Base-by-base conservation (phyloP, 2,329 filamentous ascomycete species). In the Penicillium sp. region DNA sequence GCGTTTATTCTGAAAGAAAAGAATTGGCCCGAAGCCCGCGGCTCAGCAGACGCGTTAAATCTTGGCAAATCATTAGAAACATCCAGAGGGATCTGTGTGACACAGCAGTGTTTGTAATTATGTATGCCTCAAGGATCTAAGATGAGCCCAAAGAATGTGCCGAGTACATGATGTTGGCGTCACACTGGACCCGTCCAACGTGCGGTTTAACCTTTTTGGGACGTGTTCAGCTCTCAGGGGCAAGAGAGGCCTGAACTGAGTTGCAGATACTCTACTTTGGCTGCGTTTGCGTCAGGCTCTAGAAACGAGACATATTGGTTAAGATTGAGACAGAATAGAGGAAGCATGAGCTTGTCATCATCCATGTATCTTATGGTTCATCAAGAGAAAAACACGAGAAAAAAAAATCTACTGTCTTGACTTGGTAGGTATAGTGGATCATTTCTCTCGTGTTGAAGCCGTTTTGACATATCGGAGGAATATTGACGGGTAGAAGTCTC, bases 201-300 rank as follows among this genome's bases (percentile, higher is more conserved):
- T 10, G n/a, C 35, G 26, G 29, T 30, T 47, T 47, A 48, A 53
- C 43, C 50, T 47, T 47, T 47, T 48, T 41, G 23, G 43, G 43
- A 47, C 34, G 26, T 51, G 18, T 51, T 29, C 43, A 42, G 43
- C 43, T 52, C 43, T n/a, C 50, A 53, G 50, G 50, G 50, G 36
- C 29, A 41, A 27, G 30, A 13, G 29, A 14, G 39, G n/a, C 26
- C 45, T 47, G 34, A 44, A 46, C 35, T 13, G 41, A 19, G 42
- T 19, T 30, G 27, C 14, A 32, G 8, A 26, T 45, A 47, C 7
- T 29, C 11, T 14, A 5, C 7, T 32, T 43, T 46, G n/a, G n/a
- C n/a, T n/a, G 35, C 30, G 16, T 52, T 47, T 40, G 49, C 27
- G 34, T 19, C 3, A 18, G 29, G 23, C 23, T 6, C 5, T 5